Evolutionary conservation across 1,284 basidiomycete species (phyloP), one percentile per base, ranked within the genome.

Genomic region (Schizopora paradoxa): DNA sequence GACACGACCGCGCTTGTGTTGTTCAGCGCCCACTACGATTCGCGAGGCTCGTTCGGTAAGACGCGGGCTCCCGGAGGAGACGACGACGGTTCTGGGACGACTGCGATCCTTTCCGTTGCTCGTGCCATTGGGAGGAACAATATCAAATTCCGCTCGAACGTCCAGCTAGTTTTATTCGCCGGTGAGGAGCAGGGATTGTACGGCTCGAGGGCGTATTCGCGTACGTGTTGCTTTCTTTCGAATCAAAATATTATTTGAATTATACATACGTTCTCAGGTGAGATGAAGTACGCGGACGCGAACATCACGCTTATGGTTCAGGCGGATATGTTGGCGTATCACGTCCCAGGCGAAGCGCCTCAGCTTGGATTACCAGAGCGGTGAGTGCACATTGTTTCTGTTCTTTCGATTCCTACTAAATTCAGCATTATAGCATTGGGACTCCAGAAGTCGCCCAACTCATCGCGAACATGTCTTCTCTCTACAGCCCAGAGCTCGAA

Each of bases 261-360:
- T 3, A 10, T 10, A 18, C 19, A 31, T 31, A 31, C 14, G 8
- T 41, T 28, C 16, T 11, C 54, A 84, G 83, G 63, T 19, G 72
- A 83, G 58, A 56, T 87, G 57, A 69, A 75, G 43, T 64, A 65
- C 33, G 62, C 64, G 19, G 67, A 77, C 50, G 80, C 79, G 14
- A 84, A 88, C 53, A 68, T 93, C 37, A 79, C 82, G 2, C 62
- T 92, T 31, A 87, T 92, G 75, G 72, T 93, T 46, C 91, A 93
- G 62, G 86, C 86, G 1, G 91, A 94, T 58, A 93, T 93, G 90
- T 72, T 88, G 37, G 91, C 76, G 0, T 92, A 91, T 60, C 86
- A 78, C 48, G 78, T 69, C 25, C 76, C 72, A 10, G 75, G 72
- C 31, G 91, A 93, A 65, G 84, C 87, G 22, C 62, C 77, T 4